A percentile compares a stretch with the other conserved stretches of the same genome.
phyloP scores from a whole-genome alignment of 164 flowering plant species.

The Macadamia integrifolia region DNA sequence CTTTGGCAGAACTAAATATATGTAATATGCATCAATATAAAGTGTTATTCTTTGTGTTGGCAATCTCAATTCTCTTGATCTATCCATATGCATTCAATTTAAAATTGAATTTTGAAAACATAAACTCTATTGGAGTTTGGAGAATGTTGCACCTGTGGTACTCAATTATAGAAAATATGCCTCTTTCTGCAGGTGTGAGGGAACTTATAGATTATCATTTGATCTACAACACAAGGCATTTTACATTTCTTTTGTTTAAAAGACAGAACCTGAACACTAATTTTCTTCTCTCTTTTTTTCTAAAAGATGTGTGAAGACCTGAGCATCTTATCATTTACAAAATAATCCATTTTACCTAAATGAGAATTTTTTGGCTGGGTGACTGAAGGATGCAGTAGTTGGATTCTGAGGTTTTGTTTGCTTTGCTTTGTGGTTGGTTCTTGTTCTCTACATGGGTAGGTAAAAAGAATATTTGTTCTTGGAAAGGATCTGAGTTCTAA shows the following conservation, averaged over 20 bases:
- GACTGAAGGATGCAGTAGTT: background rate
- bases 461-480: background rate
- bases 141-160: background rate
- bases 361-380: background rate
- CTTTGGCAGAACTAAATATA: too few relatives aligned
- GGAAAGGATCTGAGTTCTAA: background rate
- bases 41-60: background rate
- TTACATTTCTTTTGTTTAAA: background rate
- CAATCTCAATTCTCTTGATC: background rate
- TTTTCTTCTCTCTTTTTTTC: background rate
- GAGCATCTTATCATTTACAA: background rate
- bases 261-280: background rate
- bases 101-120: background rate
- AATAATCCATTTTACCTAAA: background rate
- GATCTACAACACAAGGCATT: background rate
- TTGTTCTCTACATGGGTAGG: background rate
- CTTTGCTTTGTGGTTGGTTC: background rate
- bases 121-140: background rate
- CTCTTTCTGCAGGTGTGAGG: background rate
- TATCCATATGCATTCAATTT: background rate
- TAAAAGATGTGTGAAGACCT: too few relatives aligned
- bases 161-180: background rate
- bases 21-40: too few relatives aligned
- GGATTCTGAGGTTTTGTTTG: background rate
- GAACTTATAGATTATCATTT: background rate